A percentile compares a stretch with the other conserved stretches of the same genome.
These are phyloP conservation scores for Xerocomus brunneocitrinus DNA, from an alignment of 768 basidiomycete genomes.

Conservation along the genomic window DNA sequence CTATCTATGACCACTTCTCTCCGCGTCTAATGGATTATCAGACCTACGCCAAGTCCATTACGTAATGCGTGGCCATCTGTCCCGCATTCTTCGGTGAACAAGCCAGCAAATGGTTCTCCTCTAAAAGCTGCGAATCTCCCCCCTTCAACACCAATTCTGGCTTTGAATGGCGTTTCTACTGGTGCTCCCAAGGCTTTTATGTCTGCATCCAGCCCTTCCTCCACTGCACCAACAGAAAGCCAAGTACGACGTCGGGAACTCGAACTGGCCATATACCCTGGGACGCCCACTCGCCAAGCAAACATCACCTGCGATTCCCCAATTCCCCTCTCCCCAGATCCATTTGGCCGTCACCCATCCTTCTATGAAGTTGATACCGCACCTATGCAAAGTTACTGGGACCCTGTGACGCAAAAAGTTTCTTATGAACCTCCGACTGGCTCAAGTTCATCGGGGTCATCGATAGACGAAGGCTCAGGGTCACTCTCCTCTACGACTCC, in stretches of 20 bases:
- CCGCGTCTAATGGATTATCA: conserved; percentile 10
- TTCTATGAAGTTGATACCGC: conserved; percentile 29
- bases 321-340: conserved; percentile 81
- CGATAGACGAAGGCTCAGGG: conserved; percentile 15
- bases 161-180: conserved; percentile 66
- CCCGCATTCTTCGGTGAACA: conserved; percentile 37
- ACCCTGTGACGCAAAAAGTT: conserved; percentile 27
- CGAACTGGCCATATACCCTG: conserved; percentile 45
- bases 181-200: conserved; percentile 49
- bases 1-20: conserved; percentile 4
- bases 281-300: conserved; percentile 26
- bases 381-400: conserved; percentile 43
- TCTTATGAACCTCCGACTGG: conserved; percentile 14
- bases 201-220: conserved; percentile 17
- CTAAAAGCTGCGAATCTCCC: conserved; percentile 24
- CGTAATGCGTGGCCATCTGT: conserved; percentile 41
- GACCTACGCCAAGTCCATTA: conserved; percentile 7
- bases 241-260: conserved; percentile 51
- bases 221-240: conserved; percentile 39
- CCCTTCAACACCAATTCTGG: conserved; percentile 56
- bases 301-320: conserved; percentile 43
- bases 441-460: conserved; percentile 25
- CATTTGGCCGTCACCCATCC: conserved; percentile 71
- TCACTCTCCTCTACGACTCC: conserved; percentile 24
- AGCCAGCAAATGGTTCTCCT: conserved; percentile 18